Percentiles rank a stretch among this genome's conserved stretches.
These are phyloP conservation scores for Pythium apleroticum DNA, from an alignment of 352 stramenopile species.

Conservation along the genomic window DNA sequence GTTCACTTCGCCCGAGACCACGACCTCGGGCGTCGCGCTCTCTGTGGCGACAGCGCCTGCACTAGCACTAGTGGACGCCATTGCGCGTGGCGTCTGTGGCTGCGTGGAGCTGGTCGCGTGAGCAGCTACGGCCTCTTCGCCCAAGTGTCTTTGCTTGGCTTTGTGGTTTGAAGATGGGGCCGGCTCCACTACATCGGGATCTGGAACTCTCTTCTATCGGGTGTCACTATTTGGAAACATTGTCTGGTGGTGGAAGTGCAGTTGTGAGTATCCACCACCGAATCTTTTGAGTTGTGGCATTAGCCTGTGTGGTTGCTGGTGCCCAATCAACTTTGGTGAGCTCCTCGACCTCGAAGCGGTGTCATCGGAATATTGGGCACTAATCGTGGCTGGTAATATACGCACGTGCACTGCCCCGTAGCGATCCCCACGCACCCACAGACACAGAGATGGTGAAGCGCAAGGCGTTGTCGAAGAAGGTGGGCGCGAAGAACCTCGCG, in stretches of 20 bases:
- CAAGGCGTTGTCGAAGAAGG: slow-evolving; percentile 33
- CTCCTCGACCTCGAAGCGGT: slow-evolving; percentile 21
- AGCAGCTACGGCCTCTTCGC: background rate
- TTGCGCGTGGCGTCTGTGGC: slow-evolving; percentile 14
- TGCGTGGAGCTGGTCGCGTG: background rate
- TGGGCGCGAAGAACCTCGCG: slow-evolving; percentile 25
- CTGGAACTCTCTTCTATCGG: slow-evolving; percentile 6
- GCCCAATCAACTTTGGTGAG: slow-evolving; percentile 21
- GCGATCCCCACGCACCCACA: background rate
- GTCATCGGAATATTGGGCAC: slow-evolving; percentile 9
- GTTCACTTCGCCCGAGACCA: slow-evolving; percentile 65
- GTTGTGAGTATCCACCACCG: slow-evolving; percentile 7
- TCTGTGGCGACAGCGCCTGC: slow-evolving; percentile 10
- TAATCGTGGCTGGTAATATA: background rate
- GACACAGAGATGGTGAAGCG: slow-evolving; percentile 48
- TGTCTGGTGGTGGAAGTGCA: background rate
- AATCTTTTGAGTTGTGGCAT: slow-evolving; percentile 6
- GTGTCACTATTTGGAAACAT: slow-evolving; percentile 16
- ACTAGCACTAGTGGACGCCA: background rate
- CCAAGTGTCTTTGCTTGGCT: slow-evolving; percentile 14
- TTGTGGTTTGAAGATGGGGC: slow-evolving; percentile 17
- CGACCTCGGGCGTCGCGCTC: slow-evolving; percentile 37
- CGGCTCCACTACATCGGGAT: slow-evolving; percentile 5
- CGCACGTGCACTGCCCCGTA: background rate
- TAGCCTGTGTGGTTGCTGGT: slow-evolving; percentile 28